Percentiles rank a stretch among this genome's conserved stretches.
Evolutionary conservation across 139 green algal species (phyloP).

Genomic region (Auxenochlorella protothecoides): DNA sequence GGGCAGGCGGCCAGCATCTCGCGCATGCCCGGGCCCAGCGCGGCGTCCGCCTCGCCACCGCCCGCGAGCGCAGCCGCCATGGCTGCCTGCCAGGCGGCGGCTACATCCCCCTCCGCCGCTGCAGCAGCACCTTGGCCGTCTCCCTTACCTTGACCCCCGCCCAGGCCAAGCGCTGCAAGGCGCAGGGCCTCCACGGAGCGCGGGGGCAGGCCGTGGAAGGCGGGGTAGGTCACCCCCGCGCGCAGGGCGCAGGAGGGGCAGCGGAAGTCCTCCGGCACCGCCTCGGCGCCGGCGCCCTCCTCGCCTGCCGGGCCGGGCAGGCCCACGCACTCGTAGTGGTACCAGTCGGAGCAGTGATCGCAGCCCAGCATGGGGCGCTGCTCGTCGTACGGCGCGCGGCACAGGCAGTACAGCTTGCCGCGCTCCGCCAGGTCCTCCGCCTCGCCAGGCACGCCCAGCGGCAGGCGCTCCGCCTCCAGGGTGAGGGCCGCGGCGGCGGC

Average conservation of each 20-base stretch:
- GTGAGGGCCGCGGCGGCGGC: constrained; percentile 9
- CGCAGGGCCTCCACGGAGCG: constrained; percentile 12
- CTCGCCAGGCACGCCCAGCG: constrained; percentile 14
- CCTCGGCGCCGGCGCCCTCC: constrained; percentile 15
- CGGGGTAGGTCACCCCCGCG: constrained; percentile 10
- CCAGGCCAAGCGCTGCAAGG: no score
- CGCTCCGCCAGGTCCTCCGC: constrained; percentile 30
- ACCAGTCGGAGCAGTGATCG: constrained; percentile 59
- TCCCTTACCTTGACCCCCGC: no score
- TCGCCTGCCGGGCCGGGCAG: constrained; percentile 19
- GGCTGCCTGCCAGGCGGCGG: no score
- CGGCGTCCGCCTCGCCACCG: no score
- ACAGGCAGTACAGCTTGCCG: constrained; percentile 53
- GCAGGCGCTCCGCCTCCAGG: constrained; percentile 12
- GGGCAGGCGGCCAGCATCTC: no score
- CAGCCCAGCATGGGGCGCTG: constrained; percentile 50
- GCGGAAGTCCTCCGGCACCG: constrained; percentile 28
- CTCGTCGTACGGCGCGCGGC: constrained; percentile 48
- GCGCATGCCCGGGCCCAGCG: no score
- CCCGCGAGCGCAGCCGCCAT: no score
- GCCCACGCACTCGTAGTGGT: constrained; percentile 60
- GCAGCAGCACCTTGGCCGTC: no score
- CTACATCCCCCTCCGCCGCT: no score
- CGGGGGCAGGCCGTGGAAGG: constrained; percentile 15
- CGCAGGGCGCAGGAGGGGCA: constrained; percentile 37